A percentile compares a stretch with the other conserved stretches of the same genome.
Evolutionary conservation across 169 alveolate species (phyloP).

Genomic region (Amoebophrya sp.): DNA sequence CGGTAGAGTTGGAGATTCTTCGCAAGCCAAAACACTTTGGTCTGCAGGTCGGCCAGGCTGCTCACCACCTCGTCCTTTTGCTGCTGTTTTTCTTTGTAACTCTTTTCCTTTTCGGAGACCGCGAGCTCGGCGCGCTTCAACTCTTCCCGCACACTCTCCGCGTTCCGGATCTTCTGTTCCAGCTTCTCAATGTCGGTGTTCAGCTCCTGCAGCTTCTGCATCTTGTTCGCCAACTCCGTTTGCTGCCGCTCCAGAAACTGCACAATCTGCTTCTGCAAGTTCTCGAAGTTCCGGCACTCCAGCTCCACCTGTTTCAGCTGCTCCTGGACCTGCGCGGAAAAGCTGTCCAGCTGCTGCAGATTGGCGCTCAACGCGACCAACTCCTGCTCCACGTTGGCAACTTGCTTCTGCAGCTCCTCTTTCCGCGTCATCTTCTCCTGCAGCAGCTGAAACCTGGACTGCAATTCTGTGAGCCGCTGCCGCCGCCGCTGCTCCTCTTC

Average conservation of each 20-base stretch:
- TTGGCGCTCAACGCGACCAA: too few species aligned
- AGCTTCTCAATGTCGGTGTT: not conserved
- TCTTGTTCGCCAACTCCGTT: not conserved
- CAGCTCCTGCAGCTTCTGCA: not conserved
- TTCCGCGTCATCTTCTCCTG: slow-evolving; percentile 40
- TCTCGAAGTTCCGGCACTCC: too few species aligned
- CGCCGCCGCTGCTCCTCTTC: slow-evolving; percentile 36
- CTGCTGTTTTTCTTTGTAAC: too few species aligned
- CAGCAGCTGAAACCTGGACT: slow-evolving; percentile 39
- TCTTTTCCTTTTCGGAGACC: too few species aligned
- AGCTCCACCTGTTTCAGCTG: too few species aligned
- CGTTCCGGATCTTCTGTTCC: not conserved
- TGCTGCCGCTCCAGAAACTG: not conserved
- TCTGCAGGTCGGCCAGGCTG: too few species aligned
- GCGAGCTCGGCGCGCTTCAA: not conserved
- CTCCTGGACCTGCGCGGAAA: too few species aligned
- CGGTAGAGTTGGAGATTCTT: too few species aligned
- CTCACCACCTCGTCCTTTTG: too few species aligned
- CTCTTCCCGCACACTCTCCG: not conserved
- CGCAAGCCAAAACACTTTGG: too few species aligned
- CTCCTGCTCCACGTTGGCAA: slow-evolving; percentile 31
- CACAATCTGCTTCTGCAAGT: not conserved
- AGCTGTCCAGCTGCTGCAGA: too few species aligned
- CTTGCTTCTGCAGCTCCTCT: not conserved
- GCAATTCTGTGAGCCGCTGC: slow-evolving; percentile 36